phyloP scores from a whole-genome alignment of 768 basidiomycete species.

The Leccinum obscurum region DNA sequence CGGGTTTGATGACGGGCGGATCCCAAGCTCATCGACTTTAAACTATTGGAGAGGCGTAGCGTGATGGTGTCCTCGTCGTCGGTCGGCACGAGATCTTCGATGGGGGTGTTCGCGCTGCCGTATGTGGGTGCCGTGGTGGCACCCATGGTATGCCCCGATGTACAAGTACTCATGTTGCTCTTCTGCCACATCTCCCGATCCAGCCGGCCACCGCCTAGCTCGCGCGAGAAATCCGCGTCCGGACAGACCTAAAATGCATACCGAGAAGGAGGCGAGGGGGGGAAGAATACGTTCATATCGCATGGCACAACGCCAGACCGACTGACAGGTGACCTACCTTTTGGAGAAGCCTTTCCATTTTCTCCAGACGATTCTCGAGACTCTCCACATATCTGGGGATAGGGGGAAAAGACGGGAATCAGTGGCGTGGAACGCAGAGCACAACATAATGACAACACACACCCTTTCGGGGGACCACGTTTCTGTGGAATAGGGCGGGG shows the following conservation, averaged over 20 bases:
- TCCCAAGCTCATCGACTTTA: slow-evolving; percentile 24
- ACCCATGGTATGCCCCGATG: slow-evolving; percentile 16
- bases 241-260: slow-evolving; percentile 52
- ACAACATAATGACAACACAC: slow-evolving; percentile 3
- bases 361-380: slow-evolving; percentile 60
- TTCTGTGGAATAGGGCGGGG: slow-evolving; percentile 29
- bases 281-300: neutral
- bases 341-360: slow-evolving; percentile 61
- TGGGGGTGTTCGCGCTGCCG: slow-evolving; percentile 1
- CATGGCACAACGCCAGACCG: slow-evolving; percentile 2
- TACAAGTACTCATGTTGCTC: slow-evolving; percentile 11
- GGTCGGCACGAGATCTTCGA: slow-evolving; percentile 27
- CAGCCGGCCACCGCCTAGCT: slow-evolving; percentile 47
- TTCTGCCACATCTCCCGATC: slow-evolving; percentile 41
- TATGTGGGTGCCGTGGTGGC: slow-evolving; percentile 10
- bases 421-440: neutral
- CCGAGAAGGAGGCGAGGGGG: neutral
- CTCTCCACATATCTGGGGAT: slow-evolving; percentile 57
- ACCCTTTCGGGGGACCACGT: slow-evolving; percentile 42
- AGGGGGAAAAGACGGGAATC: neutral
- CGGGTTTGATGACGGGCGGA: slow-evolving; percentile 8
- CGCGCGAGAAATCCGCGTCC: slow-evolving; percentile 58
- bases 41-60: slow-evolving; percentile 23
- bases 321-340: slow-evolving; percentile 37
- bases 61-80: slow-evolving; percentile 31